Evolutionary conservation across 306 rosid genomes (phyloP).

Genomic region (Begonia loranthoides): DNA sequence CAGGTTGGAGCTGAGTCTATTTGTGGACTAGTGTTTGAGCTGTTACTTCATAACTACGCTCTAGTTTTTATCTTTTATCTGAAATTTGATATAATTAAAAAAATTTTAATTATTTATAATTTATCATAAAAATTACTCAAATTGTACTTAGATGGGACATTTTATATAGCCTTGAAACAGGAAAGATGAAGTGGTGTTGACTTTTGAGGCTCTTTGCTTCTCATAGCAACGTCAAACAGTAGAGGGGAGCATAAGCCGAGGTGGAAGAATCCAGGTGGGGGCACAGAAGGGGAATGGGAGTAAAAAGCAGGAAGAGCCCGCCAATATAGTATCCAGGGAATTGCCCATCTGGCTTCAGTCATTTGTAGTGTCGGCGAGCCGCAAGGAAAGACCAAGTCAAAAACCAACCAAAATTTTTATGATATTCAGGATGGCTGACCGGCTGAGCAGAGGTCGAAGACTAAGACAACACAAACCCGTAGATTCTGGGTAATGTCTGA

Average conservation of each 20-base stretch:
- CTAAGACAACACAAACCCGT: slow-evolving; percentile 10
- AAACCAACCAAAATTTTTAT: slow-evolving; percentile 1
- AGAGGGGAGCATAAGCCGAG: background rate
- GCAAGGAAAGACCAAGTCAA: slow-evolving; percentile 12
- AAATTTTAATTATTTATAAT: no score
- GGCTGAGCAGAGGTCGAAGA: background rate
- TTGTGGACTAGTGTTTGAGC: no score
- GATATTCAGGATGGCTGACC: no score
- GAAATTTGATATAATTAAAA: no score
- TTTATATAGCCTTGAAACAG: no score
- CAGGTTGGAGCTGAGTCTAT: no score
- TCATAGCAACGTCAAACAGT: background rate
- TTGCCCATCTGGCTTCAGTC: no score
- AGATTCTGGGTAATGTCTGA: slow-evolving; percentile 28
- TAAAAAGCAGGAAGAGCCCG: background rate
- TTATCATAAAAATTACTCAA: no score
- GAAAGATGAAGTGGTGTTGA: background rate
- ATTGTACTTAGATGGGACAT: no score
- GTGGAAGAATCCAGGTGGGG: slow-evolving; percentile 1
- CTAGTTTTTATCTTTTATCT: no score
- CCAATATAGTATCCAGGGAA: background rate
- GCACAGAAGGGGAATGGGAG: background rate
- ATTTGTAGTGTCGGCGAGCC: slow-evolving; percentile 21
- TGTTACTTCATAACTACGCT: no score
- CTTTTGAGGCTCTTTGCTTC: no score